Percentiles rank a stretch among this genome's conserved stretches.
Conservation (phyloP, 257 asterid genomes). For the Datura wrightii region DNA sequence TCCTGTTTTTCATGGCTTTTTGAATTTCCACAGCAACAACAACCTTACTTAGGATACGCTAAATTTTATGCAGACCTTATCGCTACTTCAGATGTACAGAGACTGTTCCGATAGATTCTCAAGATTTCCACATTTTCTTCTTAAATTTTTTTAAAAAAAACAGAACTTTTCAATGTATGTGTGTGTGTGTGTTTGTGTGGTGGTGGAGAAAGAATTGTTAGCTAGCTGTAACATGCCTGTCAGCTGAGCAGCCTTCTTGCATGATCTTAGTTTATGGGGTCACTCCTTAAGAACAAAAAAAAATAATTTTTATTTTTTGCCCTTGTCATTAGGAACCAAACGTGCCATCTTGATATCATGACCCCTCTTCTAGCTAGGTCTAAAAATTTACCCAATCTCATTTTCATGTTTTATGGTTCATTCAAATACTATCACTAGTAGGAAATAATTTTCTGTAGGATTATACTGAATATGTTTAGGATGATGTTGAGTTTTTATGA, state of each 20-base stretch:
- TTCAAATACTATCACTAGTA: too few species aligned
- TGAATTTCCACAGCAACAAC: too few species aligned
- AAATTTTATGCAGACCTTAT: too few species aligned
- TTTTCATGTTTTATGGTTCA: background rate
- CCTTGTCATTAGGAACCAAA: constrained; percentile 67
- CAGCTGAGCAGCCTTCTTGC: constrained; percentile 76
- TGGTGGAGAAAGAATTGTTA: constrained; percentile 43
- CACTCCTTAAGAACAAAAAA: background rate
- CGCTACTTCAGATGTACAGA: too few species aligned
- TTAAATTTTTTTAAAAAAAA: background rate
- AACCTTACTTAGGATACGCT: too few species aligned
- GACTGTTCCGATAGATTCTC: background rate
- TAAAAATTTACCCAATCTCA: background rate
- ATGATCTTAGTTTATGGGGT: constrained; percentile 56
- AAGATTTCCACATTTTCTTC: background rate
- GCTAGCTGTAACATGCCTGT: constrained; percentile 78
- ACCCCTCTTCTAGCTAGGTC: constrained; percentile 40
- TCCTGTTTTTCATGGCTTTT: background rate
- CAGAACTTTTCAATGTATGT: background rate
- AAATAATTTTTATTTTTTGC: background rate
- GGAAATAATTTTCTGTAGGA: background rate
- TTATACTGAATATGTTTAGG: too few species aligned
- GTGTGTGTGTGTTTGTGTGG: constrained; percentile 54
- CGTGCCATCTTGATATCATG: constrained; percentile 75
- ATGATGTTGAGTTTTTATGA: too few species aligned